phyloP scores from a whole-genome alignment of 345 rosid genomes.

The Mallotus nudiflorus region DNA sequence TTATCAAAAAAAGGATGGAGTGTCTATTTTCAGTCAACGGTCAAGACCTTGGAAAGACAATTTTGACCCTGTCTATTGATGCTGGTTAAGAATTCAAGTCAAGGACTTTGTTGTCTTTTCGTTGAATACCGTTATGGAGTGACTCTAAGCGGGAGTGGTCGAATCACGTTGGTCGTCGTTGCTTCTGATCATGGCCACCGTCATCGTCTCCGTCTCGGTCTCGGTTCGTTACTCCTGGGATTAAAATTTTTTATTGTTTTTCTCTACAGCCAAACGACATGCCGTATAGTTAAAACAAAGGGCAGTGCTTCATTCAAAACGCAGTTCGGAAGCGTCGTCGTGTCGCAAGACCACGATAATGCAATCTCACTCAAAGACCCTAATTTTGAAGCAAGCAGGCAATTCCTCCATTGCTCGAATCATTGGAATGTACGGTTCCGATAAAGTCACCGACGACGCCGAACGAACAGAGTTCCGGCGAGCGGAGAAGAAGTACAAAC shows the following conservation, averaged over 20 bases:
- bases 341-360: too few relatives aligned
- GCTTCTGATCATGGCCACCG: neutral
- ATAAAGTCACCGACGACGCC: conserved; percentile 47
- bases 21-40: neutral
- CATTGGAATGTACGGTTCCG: conserved; percentile 60
- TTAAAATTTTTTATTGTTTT: too few relatives aligned
- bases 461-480: conserved; percentile 73
- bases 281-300: too few relatives aligned
- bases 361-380: neutral
- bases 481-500: conserved; percentile 94
- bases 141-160: neutral
- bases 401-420: neutral
- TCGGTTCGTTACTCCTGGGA: too few relatives aligned
- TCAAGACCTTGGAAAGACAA: neutral
- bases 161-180: neutral
- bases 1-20: neutral
- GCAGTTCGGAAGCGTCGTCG: too few relatives aligned
- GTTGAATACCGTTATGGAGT: neutral
- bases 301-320: too few relatives aligned
- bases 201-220: neutral
- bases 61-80: neutral
- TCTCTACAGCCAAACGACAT: too few relatives aligned
- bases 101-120: neutral
- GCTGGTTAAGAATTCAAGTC: neutral
- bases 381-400: neutral